Evolutionary conservation across 179 eudicot species (phyloP), one percentile per base, ranked within the genome.

Genomic region (Drosera spatulata): DNA sequence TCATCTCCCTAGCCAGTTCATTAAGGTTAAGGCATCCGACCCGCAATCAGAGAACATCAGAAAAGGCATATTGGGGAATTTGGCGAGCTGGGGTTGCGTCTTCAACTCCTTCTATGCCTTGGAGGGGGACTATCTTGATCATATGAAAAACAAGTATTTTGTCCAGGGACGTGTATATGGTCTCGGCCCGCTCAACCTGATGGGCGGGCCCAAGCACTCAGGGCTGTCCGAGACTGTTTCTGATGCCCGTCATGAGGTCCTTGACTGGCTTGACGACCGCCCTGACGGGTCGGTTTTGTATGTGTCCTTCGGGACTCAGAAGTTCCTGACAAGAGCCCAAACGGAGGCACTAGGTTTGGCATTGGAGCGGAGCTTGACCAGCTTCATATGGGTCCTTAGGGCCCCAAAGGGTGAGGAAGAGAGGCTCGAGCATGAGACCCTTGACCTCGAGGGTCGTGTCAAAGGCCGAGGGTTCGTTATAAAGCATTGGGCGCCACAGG

Each of bases 281-380:
- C 77, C 72, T 10, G 70, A 69, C 56, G 77, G 56, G 41, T 72
- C 82, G 5, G 89, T 87, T 42, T 14, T 87, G 57, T 87, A 80
- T 46, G 87, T 85, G 39, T 85, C 86, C 55, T 85, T 85, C 64
- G 93, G 96, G 43, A 87, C 87, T 56, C 93, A 87, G 50, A 81
- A 77, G 48, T 50, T 70, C 61, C 72, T 85, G 49, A 77, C 57
- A 6, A 59, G 48, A 37, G 72, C 75, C 61, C 96, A 87, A 71
- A 70, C 76, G 68, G 81, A 82, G 60, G 86, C 82, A 39, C 37
- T 87, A 53, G 83, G 78, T 1, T 13, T 1, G 4, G 93, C 78
- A 9, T 72, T 85, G 39, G 89, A 85, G 58, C 56, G n/a, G 56
- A 77, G 86, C 13, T 70, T 70, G 66, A 61, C 63, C 22, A 73